phyloP scores from a whole-genome alignment of 2,329 filamentous ascomycete species.

The Penicillium polonicum region DNA sequence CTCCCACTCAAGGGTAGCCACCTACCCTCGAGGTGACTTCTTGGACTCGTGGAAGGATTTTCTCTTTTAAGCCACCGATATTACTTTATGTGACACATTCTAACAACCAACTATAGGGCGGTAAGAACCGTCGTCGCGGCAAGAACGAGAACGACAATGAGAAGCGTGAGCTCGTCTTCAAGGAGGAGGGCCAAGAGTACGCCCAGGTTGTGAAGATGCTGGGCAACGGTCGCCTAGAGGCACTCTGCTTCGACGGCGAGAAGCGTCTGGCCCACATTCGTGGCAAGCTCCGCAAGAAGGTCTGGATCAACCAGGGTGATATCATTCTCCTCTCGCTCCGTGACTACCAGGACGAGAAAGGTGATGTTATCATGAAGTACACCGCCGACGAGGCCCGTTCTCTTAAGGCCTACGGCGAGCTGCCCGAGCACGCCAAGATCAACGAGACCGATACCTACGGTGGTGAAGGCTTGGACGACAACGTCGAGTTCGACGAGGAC shows the following conservation, averaged over 20 bases:
- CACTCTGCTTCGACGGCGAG: conserved; percentile 90
- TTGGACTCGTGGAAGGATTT: background rate
- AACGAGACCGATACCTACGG: conserved; percentile 95
- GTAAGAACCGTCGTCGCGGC: conserved; percentile 96
- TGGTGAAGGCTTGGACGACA: conserved; percentile 90
- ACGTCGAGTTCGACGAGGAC: conserved; percentile 99
- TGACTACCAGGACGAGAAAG: conserved; percentile 93
- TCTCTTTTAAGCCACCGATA: background rate
- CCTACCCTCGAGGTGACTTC: conserved; percentile 1
- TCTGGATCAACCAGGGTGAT: conserved; percentile 98
- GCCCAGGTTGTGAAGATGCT: conserved; percentile 94
- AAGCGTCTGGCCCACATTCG: conserved; percentile 83
- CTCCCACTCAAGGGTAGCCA: conserved; percentile 3
- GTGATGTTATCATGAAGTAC: conserved; percentile 93
- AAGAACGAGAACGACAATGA: conserved; percentile 99
- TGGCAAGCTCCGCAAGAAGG: conserved; percentile 98
- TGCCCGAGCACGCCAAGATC: conserved; percentile 98
- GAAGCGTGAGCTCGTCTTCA: conserved; percentile 98
- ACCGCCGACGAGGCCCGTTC: conserved; percentile 90
- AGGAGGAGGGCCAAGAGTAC: conserved; percentile 94
- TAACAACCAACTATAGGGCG: conserved; percentile 64
- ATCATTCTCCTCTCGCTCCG: conserved; percentile 86
- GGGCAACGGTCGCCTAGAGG: conserved; percentile 89
- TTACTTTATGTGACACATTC: conserved; percentile 18
- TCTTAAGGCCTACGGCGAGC: conserved; percentile 94